These are phyloP conservation scores for Plasmodium inui DNA, from an alignment of 169 alveolate genomes.

Conservation along the genomic window DNA sequence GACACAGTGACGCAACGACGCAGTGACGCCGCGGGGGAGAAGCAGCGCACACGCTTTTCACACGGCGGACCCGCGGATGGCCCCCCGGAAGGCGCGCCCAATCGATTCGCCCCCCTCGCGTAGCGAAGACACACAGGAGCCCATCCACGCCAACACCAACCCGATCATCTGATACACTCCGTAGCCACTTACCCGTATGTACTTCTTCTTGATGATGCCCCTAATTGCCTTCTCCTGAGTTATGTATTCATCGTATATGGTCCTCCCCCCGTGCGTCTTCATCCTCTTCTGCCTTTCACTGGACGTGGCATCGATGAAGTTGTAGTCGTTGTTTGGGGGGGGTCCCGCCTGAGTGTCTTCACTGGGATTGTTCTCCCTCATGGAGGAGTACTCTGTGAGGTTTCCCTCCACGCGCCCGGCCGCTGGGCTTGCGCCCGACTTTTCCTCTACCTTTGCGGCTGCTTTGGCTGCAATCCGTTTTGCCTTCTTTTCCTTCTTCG, in stretches of 20 bases:
- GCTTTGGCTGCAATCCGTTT: background rate
- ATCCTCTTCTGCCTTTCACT: background rate
- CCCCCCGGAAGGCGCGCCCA: background rate
- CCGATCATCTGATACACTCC: background rate
- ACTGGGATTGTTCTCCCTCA: background rate
- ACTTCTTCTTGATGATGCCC: slow-evolving; percentile 64
- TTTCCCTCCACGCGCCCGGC: background rate
- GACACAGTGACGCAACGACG: background rate
- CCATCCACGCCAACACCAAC: background rate
- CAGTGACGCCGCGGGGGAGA: background rate
- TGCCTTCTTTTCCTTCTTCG: background rate
- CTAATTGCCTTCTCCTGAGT: slow-evolving; percentile 69
- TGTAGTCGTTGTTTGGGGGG: slow-evolving; percentile 30
- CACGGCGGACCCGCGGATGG: background rate
- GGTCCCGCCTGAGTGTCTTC: background rate
- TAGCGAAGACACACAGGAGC: background rate
- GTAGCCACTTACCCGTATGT: slow-evolving; percentile 35
- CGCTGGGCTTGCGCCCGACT: background rate
- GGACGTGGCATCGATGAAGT: slow-evolving; percentile 25
- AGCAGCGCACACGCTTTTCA: background rate
- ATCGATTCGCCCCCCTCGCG: background rate
- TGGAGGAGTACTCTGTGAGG: background rate
- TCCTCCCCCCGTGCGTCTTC: background rate
- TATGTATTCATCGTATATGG: slow-evolving; percentile 67
- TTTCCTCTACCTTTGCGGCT: background rate